Evolutionary conservation across 306 rosid species (phyloP), one percentile per base, ranked within the genome.

Genomic region (Morella rubra): DNA sequence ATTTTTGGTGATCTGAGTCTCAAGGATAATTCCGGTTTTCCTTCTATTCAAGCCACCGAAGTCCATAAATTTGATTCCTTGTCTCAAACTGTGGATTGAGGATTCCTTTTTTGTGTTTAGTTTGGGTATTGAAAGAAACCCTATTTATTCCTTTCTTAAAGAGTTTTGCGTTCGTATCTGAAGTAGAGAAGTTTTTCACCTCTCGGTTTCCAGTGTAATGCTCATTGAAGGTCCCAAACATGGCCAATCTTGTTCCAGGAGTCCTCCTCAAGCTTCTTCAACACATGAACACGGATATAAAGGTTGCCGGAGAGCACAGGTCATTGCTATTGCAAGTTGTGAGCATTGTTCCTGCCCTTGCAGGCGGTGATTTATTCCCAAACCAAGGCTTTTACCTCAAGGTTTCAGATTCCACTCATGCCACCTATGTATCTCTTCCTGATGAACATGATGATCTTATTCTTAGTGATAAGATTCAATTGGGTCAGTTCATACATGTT

Each of bases 181-280:
- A 56, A 76, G 62, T 16, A 41, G 50, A 71, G 54, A 27, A 14
- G 53, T 19, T 22, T 46, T 68, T 72, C 73, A 64, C 81, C 72
- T 79, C 80, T 71, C 85, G 77, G 67, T 80, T 77, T 55, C 19
- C 47, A 78, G 58, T 84, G 89, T 83, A 80, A 91, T 89, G 94
- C 94, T 77, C 81, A 65, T 84, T 90, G 91, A 75, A 84, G 79
- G 80, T 79, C n/a, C 78, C 74, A 78, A 73, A 83, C 82, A 96
- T 96, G 99, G 97, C 99, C 71, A 96, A 87, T 89, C 98, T 96
- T n/a, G 93, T 96, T 47, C 96, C 98, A n/a, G 99, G 98, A 24
- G 98, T 96, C 20, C 98, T 96, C 72, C 89, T 92, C 37, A 92
- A 91, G 80, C 91, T 96, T 11, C 81, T 96, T 62, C 99, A 96